A percentile compares a stretch with the other conserved stretches of the same genome.
These are phyloP conservation scores for Candida bentonensis DNA, from an alignment of 805 yeast genomes.

Conservation along the genomic window DNA sequence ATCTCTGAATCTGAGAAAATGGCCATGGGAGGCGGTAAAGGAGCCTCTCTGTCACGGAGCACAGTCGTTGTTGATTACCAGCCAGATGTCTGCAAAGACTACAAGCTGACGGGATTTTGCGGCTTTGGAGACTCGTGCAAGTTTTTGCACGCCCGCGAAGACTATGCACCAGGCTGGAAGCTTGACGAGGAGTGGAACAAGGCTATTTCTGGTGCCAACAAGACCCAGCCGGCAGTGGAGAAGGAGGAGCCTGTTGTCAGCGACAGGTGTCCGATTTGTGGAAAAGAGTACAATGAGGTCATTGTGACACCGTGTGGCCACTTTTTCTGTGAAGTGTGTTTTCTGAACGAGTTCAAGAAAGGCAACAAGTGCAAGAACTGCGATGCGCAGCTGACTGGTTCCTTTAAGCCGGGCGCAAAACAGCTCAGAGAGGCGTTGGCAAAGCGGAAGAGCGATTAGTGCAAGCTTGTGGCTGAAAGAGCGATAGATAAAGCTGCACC, in stretches of 20 bases:
- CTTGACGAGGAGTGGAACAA: slow-evolving; percentile 58
- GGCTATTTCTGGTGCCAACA: slow-evolving; percentile 14
- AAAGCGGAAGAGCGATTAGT: no score
- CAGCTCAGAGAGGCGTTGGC: slow-evolving; percentile 16
- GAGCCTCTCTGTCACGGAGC: slow-evolving; percentile 20
- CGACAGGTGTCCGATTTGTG: slow-evolving; percentile 32
- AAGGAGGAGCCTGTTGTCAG: slow-evolving; percentile 1
- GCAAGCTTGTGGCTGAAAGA: no score
- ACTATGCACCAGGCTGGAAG: slow-evolving; percentile 57
- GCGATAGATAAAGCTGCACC: no score
- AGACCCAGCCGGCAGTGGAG: background rate
- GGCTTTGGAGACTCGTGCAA: slow-evolving; percentile 97
- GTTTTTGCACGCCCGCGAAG: slow-evolving; percentile 82
- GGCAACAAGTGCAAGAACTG: slow-evolving; percentile 42
- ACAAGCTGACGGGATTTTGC: slow-evolving; percentile 80
- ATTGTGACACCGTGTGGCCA: slow-evolving; percentile 50
- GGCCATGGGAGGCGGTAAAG: background rate
- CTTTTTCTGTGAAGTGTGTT: slow-evolving; percentile 50
- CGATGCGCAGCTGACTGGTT: slow-evolving; percentile 45
- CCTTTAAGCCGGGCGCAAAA: slow-evolving; percentile 36
- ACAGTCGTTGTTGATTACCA: slow-evolving; percentile 74
- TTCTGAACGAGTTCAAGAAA: slow-evolving; percentile 31
- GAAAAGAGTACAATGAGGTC: slow-evolving; percentile 38
- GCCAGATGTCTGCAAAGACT: slow-evolving; percentile 91
- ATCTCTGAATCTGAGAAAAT: background rate